Conservation (phyloP, 805 yeast species). For the Wickerhamomyces kurtzmanii region DNA sequence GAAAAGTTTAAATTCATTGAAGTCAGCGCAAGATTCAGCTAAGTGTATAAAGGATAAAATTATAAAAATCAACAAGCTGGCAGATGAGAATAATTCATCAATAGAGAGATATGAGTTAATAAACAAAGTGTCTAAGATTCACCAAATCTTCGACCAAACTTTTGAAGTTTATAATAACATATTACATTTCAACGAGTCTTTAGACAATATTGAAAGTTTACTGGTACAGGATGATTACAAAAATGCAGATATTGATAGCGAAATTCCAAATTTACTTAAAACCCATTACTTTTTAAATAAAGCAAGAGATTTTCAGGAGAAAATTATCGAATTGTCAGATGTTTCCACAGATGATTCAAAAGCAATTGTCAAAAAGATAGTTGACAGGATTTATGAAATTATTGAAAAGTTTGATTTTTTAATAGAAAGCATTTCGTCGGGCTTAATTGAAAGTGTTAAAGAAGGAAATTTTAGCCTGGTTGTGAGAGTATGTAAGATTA, state of each 20-base stretch:
- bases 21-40: conserved; percentile 33
- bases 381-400: conserved; percentile 29
- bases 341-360: conserved; percentile 53
- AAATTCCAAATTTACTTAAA: conserved; percentile 45
- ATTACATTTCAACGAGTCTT: conserved; percentile 38
- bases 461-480: conserved; percentile 60
- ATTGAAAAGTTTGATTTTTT: conserved; percentile 55
- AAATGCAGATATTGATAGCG: conserved; percentile 25
- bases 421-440: conserved; percentile 53
- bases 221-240: conserved; percentile 38
- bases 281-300: conserved; percentile 65
- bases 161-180: conserved; percentile 57
- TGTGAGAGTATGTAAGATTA: conserved; percentile 61
- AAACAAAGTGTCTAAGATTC: conserved; percentile 53
- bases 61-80: conserved; percentile 33
- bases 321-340: conserved; percentile 46
- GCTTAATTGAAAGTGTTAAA: conserved; percentile 63
- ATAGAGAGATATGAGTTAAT: conserved; percentile 64
- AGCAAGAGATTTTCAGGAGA: conserved; percentile 73
- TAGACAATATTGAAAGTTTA: conserved; percentile 39
- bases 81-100: conserved; percentile 46
- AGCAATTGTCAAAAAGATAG: conserved; percentile 51
- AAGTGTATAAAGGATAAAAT: conserved; percentile 36
- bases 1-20: conserved; percentile 27
- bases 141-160: conserved; percentile 66